A percentile compares a stretch with the other conserved stretches of the same genome.
Conservation (phyloP, 345 rosid species). For the Physaria fendleri region DNA sequence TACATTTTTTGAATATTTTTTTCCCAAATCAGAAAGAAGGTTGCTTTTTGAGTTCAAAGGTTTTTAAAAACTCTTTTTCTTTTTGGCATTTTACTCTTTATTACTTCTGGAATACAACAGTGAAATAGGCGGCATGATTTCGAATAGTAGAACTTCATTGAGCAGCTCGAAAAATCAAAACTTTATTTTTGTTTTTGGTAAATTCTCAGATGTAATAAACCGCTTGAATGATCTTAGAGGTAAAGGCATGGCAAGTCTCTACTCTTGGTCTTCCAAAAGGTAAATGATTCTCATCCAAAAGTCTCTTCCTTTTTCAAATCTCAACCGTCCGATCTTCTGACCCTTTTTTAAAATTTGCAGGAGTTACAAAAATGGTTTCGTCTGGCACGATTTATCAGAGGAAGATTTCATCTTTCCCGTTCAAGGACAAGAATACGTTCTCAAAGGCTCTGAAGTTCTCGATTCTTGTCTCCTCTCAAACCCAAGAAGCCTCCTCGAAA, state of each 20-base stretch:
- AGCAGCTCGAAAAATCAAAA: not conserved
- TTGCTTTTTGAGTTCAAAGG: conserved; percentile 20
- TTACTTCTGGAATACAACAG: conserved; percentile 7
- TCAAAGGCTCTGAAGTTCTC: conserved; percentile 86
- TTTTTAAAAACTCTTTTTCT: conserved; percentile 4
- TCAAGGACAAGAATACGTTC: conserved; percentile 82
- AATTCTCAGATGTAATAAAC: conserved; percentile 62
- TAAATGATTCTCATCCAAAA: conserved; percentile 19
- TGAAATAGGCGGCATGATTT: conserved; percentile 22
- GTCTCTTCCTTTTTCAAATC: not conserved
- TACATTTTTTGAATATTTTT: not conserved
- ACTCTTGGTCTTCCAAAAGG: conserved; percentile 98
- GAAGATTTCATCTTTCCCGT: conserved; percentile 73
- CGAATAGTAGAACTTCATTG: not conserved
- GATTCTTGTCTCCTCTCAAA: conserved; percentile 34
- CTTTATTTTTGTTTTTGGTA: not conserved
- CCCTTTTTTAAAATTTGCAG: conserved; percentile 28
- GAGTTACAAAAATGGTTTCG: conserved; percentile 90
- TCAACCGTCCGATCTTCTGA: conserved; percentile 2
- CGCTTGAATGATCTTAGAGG: conserved; percentile 83
- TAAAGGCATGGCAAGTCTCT: conserved; percentile 74
- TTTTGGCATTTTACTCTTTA: conserved; percentile 16
- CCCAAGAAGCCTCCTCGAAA: conserved; percentile 36
- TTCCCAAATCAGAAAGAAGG: conserved; percentile 1
- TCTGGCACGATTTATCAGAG: conserved; percentile 87